Evolutionary conservation across 768 basidiomycete species (phyloP).

Genomic region (Russula olivacea): DNA sequence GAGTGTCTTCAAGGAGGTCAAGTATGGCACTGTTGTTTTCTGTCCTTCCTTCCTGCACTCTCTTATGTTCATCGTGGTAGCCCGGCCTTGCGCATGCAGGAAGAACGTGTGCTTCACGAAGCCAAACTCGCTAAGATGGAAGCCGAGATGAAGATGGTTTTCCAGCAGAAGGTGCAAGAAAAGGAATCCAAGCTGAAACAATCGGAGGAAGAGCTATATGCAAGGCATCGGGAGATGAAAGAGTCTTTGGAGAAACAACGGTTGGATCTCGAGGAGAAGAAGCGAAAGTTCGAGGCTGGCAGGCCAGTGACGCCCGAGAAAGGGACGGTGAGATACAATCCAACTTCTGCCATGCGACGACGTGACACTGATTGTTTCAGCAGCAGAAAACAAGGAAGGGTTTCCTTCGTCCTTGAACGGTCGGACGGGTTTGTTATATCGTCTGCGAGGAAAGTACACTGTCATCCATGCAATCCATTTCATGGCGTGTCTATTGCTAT

Average conservation of each 20-base stretch:
- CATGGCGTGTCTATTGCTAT: constrained; percentile 33
- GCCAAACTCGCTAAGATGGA: constrained; percentile 99
- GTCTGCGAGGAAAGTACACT: constrained; percentile 30
- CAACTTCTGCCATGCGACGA: constrained; percentile 4
- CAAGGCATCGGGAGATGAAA: constrained; percentile 99
- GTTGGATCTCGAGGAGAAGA: constrained; percentile 94
- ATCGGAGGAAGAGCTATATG: constrained; percentile 97
- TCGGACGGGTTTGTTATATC: constrained; percentile 25
- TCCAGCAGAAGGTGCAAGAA: constrained; percentile 99
- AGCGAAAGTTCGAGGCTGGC: constrained; percentile 90
- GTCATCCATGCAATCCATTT: constrained; percentile 31
- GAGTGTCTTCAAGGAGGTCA: constrained; percentile 98
- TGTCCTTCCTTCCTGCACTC: background rate
- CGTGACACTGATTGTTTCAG: background rate
- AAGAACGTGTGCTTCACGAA: constrained; percentile 94
- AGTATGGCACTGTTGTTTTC: constrained; percentile 52
- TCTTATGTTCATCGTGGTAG: constrained; percentile 37
- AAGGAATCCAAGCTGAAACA: constrained; percentile 99
- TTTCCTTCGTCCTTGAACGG: constrained; percentile 58
- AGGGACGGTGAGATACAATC: constrained; percentile 54
- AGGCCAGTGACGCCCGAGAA: constrained; percentile 95
- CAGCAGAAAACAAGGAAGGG: constrained; percentile 50
- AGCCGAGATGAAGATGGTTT: constrained; percentile 99
- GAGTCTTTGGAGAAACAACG: constrained; percentile 97
- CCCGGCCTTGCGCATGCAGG: constrained; percentile 92